These are phyloP conservation scores for Fusarium pseudograminearum DNA, from an alignment of 2,329 filamentous ascomycete genomes.

Conservation along the genomic window DNA sequence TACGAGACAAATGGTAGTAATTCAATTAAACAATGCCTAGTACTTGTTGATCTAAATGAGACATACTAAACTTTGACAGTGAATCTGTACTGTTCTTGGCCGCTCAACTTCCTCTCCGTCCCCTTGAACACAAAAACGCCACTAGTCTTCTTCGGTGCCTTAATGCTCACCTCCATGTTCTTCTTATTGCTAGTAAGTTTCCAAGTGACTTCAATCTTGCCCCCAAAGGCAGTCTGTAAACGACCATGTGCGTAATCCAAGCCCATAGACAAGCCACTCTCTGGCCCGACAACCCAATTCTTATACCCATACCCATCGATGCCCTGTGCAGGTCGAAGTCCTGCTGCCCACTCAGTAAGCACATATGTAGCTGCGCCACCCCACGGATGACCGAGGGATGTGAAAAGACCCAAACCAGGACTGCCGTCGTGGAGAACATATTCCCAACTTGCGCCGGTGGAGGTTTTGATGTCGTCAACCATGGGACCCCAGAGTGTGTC, in stretches of 20 bases:
- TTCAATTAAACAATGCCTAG: rapidly evolving
- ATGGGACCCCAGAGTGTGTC: constrained; percentile 12
- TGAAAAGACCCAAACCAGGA: constrained; percentile 7
- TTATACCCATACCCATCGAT: constrained; percentile 5
- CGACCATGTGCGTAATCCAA: not conserved
- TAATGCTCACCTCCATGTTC: not conserved
- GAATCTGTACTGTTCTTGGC: constrained; percentile 1
- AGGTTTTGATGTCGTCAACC: constrained; percentile 8
- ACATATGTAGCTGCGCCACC: constrained; percentile 15
- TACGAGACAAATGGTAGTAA: rapidly evolving
- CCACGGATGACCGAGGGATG: constrained; percentile 6
- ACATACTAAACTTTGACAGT: not conserved
- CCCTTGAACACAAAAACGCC: constrained; percentile 2
- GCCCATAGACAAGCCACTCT: constrained; percentile 8
- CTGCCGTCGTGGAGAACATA: constrained; percentile 4
- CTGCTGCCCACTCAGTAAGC: constrained; percentile 12
- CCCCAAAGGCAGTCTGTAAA: constrained; percentile 1
- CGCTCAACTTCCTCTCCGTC: not conserved
- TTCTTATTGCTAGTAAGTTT: not conserved
- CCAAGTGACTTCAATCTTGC: constrained; percentile 1
- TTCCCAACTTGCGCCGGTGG: constrained; percentile 14
- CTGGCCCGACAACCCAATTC: constrained; percentile 10
- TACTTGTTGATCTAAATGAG: not conserved
- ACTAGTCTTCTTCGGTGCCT: constrained; percentile 1
- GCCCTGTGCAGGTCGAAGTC: constrained; percentile 5